Percentiles rank a stretch among this genome's conserved stretches.
These are phyloP conservation scores for Fusarium agapanthi DNA, from an alignment of 2,329 filamentous ascomycete genomes.

Conservation along the genomic window DNA sequence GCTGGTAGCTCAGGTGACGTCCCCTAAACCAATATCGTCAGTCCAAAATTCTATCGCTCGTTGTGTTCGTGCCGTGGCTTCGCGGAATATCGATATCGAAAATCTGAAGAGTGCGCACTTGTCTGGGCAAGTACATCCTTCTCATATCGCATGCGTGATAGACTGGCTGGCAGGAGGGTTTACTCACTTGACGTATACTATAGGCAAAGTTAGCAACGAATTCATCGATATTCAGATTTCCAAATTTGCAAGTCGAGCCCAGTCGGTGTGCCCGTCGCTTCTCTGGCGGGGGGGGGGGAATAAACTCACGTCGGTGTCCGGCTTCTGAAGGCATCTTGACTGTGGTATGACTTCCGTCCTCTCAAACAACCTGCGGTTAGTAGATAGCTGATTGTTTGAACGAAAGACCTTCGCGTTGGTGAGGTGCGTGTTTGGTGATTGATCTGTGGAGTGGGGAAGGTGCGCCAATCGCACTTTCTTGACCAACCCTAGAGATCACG, in stretches of 20 bases:
- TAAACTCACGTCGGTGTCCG: conserved; percentile 85
- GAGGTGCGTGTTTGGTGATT: conserved; percentile 52
- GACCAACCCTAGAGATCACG: conserved; percentile 49
- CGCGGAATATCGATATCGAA: conserved; percentile 37
- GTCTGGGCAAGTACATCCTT: conserved; percentile 10
- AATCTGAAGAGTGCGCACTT: conserved; percentile 30
- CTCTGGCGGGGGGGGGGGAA: conserved; percentile 1
- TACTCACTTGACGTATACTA: conserved; percentile 92
- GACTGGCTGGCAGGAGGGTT: conserved; percentile 8
- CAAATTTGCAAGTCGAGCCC: conserved; percentile 7
- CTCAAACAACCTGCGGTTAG: conserved; percentile 56
- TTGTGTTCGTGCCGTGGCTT: conserved; percentile 35
- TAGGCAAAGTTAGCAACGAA: conserved; percentile 50
- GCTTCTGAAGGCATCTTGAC: conserved; percentile 88
- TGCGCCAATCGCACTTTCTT: conserved; percentile 37
- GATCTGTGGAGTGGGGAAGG: conserved; percentile 50
- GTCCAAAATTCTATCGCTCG: conserved; percentile 39
- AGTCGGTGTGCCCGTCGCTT: conserved; percentile 18
- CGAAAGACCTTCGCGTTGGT: conserved; percentile 56
- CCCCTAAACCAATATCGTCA: conserved; percentile 68
- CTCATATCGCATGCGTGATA: conserved; percentile 29
- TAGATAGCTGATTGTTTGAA: conserved; percentile 55
- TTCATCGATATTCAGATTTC: conserved; percentile 25
- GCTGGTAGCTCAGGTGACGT: conserved; percentile 98
- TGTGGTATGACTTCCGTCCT: conserved; percentile 57